Evolutionary conservation across 164 flowering plant species (phyloP).

Genomic region (Kalanchoe fedtschenkoi): DNA sequence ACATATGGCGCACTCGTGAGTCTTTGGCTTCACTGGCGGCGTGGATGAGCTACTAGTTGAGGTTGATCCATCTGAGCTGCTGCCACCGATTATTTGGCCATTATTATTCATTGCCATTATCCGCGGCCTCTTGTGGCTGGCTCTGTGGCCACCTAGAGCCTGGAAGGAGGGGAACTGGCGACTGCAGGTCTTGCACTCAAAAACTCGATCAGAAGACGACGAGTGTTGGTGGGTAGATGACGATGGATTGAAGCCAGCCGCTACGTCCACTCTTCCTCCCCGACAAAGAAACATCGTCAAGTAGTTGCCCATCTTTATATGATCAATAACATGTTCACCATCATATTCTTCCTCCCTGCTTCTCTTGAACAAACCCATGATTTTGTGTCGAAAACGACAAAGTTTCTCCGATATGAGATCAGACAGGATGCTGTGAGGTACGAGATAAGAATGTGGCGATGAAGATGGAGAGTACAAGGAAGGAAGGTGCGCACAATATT

Average conservation of each 20-base stretch:
- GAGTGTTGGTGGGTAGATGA: background rate
- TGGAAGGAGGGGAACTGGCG: slow-evolving; percentile 73
- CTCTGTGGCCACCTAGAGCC: slow-evolving; percentile 83
- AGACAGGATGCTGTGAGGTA: too few relatives aligned
- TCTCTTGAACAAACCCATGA: slow-evolving; percentile 29
- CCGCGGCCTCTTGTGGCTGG: slow-evolving; percentile 78
- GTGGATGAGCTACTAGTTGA: background rate
- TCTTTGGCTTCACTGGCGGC: slow-evolving; percentile 30
- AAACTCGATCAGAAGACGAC: slow-evolving; percentile 26
- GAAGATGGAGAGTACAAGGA: background rate
- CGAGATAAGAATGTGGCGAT: too few relatives aligned
- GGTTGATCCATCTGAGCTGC: background rate
- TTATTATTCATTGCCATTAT: slow-evolving; percentile 5
- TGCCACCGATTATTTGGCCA: background rate
- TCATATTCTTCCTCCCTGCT: slow-evolving; percentile 17
- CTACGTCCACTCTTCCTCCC: slow-evolving; percentile 9
- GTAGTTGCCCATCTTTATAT: slow-evolving; percentile 47
- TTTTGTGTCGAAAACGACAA: too few relatives aligned
- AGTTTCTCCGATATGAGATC: too few relatives aligned
- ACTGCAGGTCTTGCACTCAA: slow-evolving; percentile 81
- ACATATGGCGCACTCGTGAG: slow-evolving; percentile 64
- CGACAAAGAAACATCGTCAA: slow-evolving; percentile 54
- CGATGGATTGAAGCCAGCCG: background rate
- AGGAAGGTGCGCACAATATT: background rate
- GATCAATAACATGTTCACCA: slow-evolving; percentile 12